These are phyloP conservation scores for Nyctanthes arbortristis DNA, from an alignment of 257 asterid genomes.

Conservation along the genomic window DNA sequence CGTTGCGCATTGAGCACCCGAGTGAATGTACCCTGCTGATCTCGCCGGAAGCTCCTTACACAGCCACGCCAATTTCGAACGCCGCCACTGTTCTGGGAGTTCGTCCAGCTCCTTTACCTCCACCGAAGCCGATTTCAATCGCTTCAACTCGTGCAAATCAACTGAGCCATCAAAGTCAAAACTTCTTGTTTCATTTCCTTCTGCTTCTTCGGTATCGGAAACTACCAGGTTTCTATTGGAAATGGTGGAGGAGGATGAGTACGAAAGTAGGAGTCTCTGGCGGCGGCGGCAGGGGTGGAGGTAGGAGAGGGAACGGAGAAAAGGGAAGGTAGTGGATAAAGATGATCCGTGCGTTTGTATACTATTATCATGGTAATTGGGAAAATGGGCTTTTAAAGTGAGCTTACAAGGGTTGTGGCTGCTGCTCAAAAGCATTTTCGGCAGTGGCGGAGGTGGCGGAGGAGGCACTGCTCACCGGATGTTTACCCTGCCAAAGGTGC, in stretches of 20 bases:
- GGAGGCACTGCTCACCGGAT: constrained; percentile 24
- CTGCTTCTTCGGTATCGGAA: constrained; percentile 20
- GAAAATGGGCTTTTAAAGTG: constrained; percentile 19
- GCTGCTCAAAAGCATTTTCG: constrained; percentile 55
- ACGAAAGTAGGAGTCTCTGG: too few relatives aligned
- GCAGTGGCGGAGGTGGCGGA: constrained; percentile 19
- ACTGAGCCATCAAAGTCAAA: constrained; percentile 55
- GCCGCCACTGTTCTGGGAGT: constrained; percentile 93
- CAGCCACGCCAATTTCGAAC: constrained; percentile 93
- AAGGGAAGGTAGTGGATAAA: constrained; percentile 23
- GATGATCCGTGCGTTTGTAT: constrained; percentile 19
- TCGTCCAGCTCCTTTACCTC: constrained; percentile 80
- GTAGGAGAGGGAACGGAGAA: constrained; percentile 25
- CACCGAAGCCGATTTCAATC: constrained; percentile 58
- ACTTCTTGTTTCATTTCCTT: constrained; percentile 30
- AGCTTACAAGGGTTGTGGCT: constrained; percentile 14
- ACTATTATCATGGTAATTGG: constrained; percentile 20
- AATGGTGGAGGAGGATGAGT: constrained; percentile 25
- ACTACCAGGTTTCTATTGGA: constrained; percentile 29
- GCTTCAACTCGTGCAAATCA: constrained; percentile 56
- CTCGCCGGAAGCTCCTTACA: constrained; percentile 94
- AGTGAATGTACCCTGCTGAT: constrained; percentile 52
- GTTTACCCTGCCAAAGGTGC: not conserved
- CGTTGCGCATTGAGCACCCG: constrained; percentile 87
- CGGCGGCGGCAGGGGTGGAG: constrained; percentile 25